Evolutionary conservation across 805 yeast genomes (phyloP), one percentile per base, ranked within the genome.

Genomic region (Priceomyces melissophilus): DNA sequence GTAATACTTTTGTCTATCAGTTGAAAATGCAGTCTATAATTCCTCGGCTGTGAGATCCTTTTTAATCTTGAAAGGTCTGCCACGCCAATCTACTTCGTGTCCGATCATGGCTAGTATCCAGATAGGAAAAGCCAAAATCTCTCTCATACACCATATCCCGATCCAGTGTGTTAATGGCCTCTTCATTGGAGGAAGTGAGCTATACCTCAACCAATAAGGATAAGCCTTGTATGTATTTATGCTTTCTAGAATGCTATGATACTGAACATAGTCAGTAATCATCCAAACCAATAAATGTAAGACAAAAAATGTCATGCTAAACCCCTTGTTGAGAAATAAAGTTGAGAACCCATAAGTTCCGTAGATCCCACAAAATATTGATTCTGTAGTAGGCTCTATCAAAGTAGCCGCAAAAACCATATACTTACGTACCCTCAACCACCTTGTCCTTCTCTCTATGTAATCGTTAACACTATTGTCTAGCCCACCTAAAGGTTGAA

Each of bases 331-430:
- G 8, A 64, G 55, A 30, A 77, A 63, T 12, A 83, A 41, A 2
- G 69, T 65, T 7, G 82, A 71, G 1, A 80, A 49, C 3, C 82
- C 82, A 55, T 70, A 77, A 0, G 82, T 66, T 4, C 95, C 95
- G 56, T 78, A 76, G 0, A 73, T 14, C 0, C 91, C 93, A 49
- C 82, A 73, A 2, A 87, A 58, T 2, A 88, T 46, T 35, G 84
- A 76, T 58, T 88, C 96, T 0, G 96, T 88, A 5, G 90, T 76
- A 3, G 96, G 96, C 55, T 88, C 96, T 20, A 87, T 66, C 37
- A 88, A 57, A 0, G 96, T 88, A 1, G 96, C 96, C 10, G 80
- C 79, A 25, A 83, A 63, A 3, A 88, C 96, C 95, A 88, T 87
- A 57, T 86, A 87, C 54, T 84, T 85, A 27, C 96, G 68, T 10